Base-by-base conservation (phyloP, 2,329 filamentous ascomycete genomes). In the Ceratocystis smalleyi region DNA sequence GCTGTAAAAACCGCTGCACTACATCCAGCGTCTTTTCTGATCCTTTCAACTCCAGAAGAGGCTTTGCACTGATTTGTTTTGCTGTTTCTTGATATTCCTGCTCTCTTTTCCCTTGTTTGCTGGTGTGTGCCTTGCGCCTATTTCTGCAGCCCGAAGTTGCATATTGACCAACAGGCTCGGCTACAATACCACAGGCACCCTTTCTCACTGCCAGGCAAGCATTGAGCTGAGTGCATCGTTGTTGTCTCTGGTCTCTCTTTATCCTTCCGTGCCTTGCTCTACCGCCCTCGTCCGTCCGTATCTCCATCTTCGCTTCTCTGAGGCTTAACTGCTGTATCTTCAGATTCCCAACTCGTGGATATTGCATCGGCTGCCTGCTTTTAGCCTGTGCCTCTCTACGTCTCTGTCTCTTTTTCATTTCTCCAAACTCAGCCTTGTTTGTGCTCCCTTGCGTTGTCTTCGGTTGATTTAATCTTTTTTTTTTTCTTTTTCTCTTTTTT, bases 391-490 rank as follows among this genome's bases (percentile, higher is more conserved):
- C 17, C 45, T 49, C 45, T n/a, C 45, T 22, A 22, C 22, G 19
- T 19, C 19, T n/a, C 45, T 22, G 45, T 5, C 45, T 49, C 19
- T 61, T 47, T 19, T 43, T 49, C n/a, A 35, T 22, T 19, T 27
- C 35, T 49, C 43, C 43, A 54, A 59, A 22, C 45, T 57, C 60
- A 43, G 59, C 55, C 64, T 62, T 61, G 54, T 49, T 47, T 61
- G 45, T 55, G 59, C 40, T 17, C 24, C 59, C 32, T n/a, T 32
- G 3, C 43, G 10, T 59, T 51, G 32, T 22, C 30, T 47, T 47
- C 15, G 15, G n/a, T 47, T n/a, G 24, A 45, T 61, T 61, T 49
- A 35, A 24, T 47, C 27, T 49, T 35, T 59, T 47, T 62, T 55
- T 62, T 55, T 61, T 47, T 43, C 12, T 24, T 54, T 24, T 24